Evolutionary conservation across 2,329 filamentous ascomycete genomes (phyloP).

Genomic region (Aspergillus sp.): DNA sequence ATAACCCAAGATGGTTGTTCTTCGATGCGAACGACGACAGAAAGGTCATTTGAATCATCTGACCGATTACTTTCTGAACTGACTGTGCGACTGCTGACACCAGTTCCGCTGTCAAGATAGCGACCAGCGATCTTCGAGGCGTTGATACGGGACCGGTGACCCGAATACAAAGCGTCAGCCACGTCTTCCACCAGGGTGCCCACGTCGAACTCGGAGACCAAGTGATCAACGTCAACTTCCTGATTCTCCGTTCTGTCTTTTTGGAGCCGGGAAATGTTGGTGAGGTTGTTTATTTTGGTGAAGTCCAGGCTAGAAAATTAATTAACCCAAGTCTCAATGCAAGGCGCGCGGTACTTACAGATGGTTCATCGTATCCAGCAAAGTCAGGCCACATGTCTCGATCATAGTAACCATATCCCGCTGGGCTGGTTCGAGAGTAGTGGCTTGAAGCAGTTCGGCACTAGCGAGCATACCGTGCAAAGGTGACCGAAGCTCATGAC

Average conservation of each 20-base stretch:
- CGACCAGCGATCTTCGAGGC: conserved; percentile 12
- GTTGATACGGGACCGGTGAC: conserved; percentile 18
- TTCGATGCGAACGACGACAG: conserved; percentile 31
- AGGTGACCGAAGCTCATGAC: conserved; percentile 52
- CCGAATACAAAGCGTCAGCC: conserved; percentile 28
- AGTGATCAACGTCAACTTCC: conserved; percentile 16
- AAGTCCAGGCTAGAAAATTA: conserved; percentile 27
- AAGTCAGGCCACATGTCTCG: conserved; percentile 50
- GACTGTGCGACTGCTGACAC: conserved; percentile 2
- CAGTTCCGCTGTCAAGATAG: conserved; percentile 11
- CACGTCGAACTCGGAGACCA: conserved; percentile 33
- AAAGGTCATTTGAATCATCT: conserved; percentile 13
- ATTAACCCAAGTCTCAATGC: conserved; percentile 5
- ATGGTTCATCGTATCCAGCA: conserved; percentile 50
- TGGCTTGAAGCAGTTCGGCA: conserved; percentile 51
- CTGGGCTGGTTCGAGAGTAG: conserved; percentile 40
- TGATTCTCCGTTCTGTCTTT: conserved; percentile 4
- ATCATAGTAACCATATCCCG: conserved; percentile 48
- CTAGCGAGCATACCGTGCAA: conserved; percentile 51
- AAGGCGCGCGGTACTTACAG: conserved; percentile 18
- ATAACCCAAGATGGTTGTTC: conserved; percentile 30
- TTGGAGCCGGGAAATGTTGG: conserved; percentile 7
- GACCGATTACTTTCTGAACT: neutral
- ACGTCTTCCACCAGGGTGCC: conserved; percentile 32
- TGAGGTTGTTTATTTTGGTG: conserved; percentile 37